phyloP scores from a whole-genome alignment of 305 asterid genomes.

The Fraxinus floribunda region DNA sequence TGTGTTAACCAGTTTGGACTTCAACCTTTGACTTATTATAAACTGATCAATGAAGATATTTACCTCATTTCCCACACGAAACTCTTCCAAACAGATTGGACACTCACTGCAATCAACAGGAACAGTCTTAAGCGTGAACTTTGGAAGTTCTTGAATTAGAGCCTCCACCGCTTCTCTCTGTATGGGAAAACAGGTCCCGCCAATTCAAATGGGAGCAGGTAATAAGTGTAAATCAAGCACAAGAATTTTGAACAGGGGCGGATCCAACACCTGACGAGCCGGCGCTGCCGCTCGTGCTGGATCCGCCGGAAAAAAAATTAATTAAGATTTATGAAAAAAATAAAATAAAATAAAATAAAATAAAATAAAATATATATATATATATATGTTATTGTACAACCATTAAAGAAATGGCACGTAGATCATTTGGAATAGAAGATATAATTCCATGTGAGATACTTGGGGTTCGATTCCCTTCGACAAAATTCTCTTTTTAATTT shows the following conservation, averaged over 20 bases:
- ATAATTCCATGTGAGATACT: no score
- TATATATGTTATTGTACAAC: no score
- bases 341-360: no score
- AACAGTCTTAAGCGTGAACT: constrained; percentile 85
- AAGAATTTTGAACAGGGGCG: background rate
- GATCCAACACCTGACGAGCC: no score
- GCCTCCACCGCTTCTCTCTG: constrained; percentile 99
- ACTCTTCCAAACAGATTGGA: constrained; percentile 95
- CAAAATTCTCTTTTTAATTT: no score
- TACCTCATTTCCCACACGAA: constrained; percentile 88
- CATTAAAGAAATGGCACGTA: no score
- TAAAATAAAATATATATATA: no score
- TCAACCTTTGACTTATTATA: background rate
- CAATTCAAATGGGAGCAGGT: background rate
- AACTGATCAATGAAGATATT: background rate
- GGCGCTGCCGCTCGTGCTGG: no score
- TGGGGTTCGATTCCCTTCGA: no score
- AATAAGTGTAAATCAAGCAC: background rate
- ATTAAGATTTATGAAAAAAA: no score
- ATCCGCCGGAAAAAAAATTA: no score
- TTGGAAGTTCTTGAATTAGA: constrained; percentile 95
- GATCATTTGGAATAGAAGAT: no score
- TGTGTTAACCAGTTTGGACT: background rate
- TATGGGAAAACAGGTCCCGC: constrained; percentile 13
- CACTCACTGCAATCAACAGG: constrained; percentile 97